Conservation (phyloP, 306 rosid genomes). For the Fragaria iinumae region DNA sequence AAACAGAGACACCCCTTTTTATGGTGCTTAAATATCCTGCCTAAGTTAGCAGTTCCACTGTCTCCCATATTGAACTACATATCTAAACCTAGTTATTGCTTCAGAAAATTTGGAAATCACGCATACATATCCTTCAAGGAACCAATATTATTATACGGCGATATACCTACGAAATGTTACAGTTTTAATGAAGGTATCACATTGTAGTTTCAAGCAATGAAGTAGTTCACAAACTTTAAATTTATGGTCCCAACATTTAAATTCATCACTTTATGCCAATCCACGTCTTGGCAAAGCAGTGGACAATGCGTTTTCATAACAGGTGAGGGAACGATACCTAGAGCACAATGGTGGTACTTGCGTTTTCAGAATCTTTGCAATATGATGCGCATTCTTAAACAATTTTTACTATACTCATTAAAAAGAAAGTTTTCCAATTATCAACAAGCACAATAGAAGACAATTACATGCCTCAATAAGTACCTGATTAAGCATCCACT, state of each 20-base stretch:
- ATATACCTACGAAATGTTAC: background rate
- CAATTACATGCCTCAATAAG: background rate
- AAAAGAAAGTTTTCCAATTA: background rate
- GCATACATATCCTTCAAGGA: background rate
- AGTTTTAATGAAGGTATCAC: background rate
- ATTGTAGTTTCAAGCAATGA: background rate
- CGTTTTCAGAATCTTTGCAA: background rate
- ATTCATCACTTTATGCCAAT: background rate
- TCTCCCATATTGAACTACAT: background rate
- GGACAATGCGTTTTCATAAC: background rate
- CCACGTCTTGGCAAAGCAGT: background rate
- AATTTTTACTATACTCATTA: background rate
- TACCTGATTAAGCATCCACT: slow-evolving; percentile 99
- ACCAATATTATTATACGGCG: background rate
- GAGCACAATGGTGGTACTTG: background rate
- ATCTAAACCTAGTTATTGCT: background rate
- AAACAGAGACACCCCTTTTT: background rate
- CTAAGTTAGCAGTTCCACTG: background rate
- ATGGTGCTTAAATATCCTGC: background rate
- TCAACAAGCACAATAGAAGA: slow-evolving; percentile 1
- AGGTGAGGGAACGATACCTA: background rate
- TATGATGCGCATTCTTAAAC: background rate
- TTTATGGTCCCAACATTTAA: slow-evolving; percentile 1
- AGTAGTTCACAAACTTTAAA: background rate
- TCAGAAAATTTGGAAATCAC: background rate